phyloP scores from a whole-genome alignment of 2,329 filamentous ascomycete genomes.

The Phaeosphaeriaceae sp. region DNA sequence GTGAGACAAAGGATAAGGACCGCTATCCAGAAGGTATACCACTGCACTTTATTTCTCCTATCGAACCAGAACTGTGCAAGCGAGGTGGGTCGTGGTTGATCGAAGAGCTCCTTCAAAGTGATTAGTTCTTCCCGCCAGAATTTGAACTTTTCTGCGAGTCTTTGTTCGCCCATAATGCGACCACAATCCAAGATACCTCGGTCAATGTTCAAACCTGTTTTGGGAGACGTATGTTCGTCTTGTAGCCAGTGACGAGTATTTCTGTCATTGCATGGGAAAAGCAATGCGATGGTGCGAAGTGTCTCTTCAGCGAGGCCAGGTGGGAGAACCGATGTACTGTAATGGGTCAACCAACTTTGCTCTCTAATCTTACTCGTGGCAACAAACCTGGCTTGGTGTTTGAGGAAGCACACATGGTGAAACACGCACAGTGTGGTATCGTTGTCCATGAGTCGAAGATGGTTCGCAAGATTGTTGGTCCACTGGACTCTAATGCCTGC shows the following conservation, averaged over 20 bases:
- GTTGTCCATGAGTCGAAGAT: conserved; percentile 50
- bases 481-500: conserved; percentile 50
- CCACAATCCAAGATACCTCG: neutral
- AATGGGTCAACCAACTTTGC: conserved; percentile 28
- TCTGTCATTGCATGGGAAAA: conserved; percentile 1
- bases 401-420: conserved; percentile 49
- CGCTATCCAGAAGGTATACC: conserved; percentile 35
- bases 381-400: conserved; percentile 43
- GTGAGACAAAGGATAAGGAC: neutral
- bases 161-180: neutral
- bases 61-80: conserved; percentile 55
- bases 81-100: conserved; percentile 43
- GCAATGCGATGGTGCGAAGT: conserved; percentile 28
- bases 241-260: conserved; percentile 31
- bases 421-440: conserved; percentile 51
- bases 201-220: neutral
- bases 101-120: conserved; percentile 55
- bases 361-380: conserved; percentile 46
- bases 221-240: neutral
- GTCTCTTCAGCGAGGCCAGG: conserved; percentile 1
- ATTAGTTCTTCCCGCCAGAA: conserved; percentile 12
- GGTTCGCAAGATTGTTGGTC: conserved; percentile 53
- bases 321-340: neutral
- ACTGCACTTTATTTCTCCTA: conserved; percentile 51
- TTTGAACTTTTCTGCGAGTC: neutral